Evolutionary conservation across 139 green algal genomes (phyloP).

Genomic region (Klebsormidium nitens): DNA sequence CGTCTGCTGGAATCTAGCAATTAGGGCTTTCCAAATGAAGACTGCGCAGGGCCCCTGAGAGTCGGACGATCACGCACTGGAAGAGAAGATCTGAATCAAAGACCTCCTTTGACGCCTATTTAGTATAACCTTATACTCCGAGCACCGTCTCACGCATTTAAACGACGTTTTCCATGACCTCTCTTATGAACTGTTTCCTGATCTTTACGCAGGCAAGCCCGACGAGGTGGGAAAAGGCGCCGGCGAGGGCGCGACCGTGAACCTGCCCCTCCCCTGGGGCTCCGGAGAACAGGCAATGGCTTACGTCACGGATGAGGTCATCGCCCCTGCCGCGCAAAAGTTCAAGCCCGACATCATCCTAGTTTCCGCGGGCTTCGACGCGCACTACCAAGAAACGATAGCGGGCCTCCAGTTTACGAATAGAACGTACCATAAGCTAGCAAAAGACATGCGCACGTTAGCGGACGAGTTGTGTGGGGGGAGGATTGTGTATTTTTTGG

Average conservation of each 20-base stretch:
- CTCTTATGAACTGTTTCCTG: too few species aligned
- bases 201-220: too few species aligned
- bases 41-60: too few species aligned
- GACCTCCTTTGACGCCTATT: too few species aligned
- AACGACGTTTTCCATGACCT: too few species aligned
- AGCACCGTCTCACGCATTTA: too few species aligned
- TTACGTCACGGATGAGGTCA: slow-evolving; percentile 61
- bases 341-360: slow-evolving; percentile 85
- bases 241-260: slow-evolving; percentile 60
- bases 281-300: slow-evolving; percentile 58
- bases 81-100: too few species aligned
- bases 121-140: too few species aligned
- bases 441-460: slow-evolving; percentile 37
- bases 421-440: slow-evolving; percentile 66
- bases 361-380: slow-evolving; percentile 71
- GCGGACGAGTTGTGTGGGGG: slow-evolving; percentile 61
- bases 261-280: slow-evolving; percentile 41
- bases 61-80: too few species aligned
- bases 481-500: slow-evolving; percentile 72
- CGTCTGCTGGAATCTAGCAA: too few species aligned
- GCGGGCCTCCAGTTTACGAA: slow-evolving; percentile 67
- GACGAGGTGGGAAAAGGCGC: slow-evolving; percentile 55
- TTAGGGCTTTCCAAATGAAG: too few species aligned
- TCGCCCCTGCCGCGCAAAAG: slow-evolving; percentile 57
- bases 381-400: slow-evolving; percentile 79